Evolutionary conservation across 306 rosid genomes (phyloP), one percentile per base, ranked within the genome.

Genomic region (Casuarina glauca): DNA sequence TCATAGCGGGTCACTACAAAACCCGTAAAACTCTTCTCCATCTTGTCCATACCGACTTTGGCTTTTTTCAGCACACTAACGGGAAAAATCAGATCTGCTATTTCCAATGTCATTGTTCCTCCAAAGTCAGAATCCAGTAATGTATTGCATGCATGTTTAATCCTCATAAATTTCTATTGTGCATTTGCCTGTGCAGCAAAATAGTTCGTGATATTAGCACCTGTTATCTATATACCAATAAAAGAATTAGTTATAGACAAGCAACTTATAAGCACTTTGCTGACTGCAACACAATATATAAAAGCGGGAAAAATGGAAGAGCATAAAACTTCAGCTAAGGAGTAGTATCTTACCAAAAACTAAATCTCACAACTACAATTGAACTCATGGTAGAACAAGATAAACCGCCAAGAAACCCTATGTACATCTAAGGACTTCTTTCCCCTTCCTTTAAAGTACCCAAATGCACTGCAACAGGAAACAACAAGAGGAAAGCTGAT

Each of bases 21-120:
- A 81, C 84, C 99, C 99, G 69, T 93, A 95, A 71, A 93, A 95
- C 63, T 90, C 93, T 79, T 91, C 97, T 83, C 91, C 93, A 57
- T 81, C 89, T 78, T 87, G 89, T 62, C 88, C 20, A 55, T 39
- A 84, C 76, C 82, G 69, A 66, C 87, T 86, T 81, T 73, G 91
- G 76, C 82, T 88, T 79, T 80, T 82, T 88, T 82, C 87, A 63
- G 89, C 44, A 36, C 81, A 48, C 39, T 79, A 81, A 71, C 75
- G 80, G 48, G 95, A 88, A 86, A 57, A 89, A 67, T 84, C 89
- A 67, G 89, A 91, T 80, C 90, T 88, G 4, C 38, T 82, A 75
- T 61, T 26, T 26, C 90, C 86, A 76, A 88, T 81, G 76, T 88
- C 97, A 74, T 89, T 93, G 63, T 85, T 95, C 82, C 81, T 85